Percentiles rank a stretch among this genome's conserved stretches.
phyloP scores from a whole-genome alignment of 108 stramenopile genomes.

The Halocafeteria seosinensis region DNA sequence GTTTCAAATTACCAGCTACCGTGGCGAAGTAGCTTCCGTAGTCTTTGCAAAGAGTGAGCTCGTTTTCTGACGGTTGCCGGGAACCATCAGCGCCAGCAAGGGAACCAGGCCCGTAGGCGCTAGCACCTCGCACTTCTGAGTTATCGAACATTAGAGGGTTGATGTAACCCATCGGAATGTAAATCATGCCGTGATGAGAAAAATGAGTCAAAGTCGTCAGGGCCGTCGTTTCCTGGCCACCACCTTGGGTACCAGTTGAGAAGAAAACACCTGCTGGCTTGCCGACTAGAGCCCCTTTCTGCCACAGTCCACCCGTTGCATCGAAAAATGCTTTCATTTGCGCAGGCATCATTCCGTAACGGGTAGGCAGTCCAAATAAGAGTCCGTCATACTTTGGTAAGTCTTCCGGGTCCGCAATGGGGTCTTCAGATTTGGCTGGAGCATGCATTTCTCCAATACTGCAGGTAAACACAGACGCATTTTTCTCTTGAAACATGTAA shows the following conservation, averaged over 20 bases:
- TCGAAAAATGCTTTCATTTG: slow-evolving; percentile 29
- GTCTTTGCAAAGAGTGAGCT: slow-evolving; percentile 10
- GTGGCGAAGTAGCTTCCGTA: slow-evolving; percentile 18
- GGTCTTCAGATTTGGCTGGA: slow-evolving; percentile 27
- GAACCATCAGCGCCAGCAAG: slow-evolving; percentile 19
- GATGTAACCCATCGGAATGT: slow-evolving; percentile 19
- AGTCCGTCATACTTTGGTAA: slow-evolving; percentile 44
- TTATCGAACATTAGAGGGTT: slow-evolving; percentile 13
- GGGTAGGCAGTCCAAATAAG: slow-evolving; percentile 46
- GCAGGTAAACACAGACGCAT: no score
- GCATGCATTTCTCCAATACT: slow-evolving; percentile 48
- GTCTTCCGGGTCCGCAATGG: slow-evolving; percentile 29
- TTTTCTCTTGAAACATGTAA: no score
- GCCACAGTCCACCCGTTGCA: slow-evolving; percentile 25
- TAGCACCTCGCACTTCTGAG: slow-evolving; percentile 20
- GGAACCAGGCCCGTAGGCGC: slow-evolving; percentile 23
- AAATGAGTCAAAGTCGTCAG: slow-evolving; percentile 25
- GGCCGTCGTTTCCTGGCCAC: slow-evolving; percentile 30
- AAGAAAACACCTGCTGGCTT: slow-evolving; percentile 29
- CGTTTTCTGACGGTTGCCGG: slow-evolving; percentile 16
- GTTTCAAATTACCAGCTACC: no score
- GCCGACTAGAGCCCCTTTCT: slow-evolving; percentile 20
- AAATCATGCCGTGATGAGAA: slow-evolving; percentile 27
- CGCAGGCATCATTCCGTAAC: slow-evolving; percentile 34
- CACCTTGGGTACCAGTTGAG: slow-evolving; percentile 21